Percentiles rank a stretch among this genome's conserved stretches.
These are phyloP conservation scores for Saprolegnia diclina DNA, from an alignment of 352 stramenopile genomes.

Conservation along the genomic window DNA sequence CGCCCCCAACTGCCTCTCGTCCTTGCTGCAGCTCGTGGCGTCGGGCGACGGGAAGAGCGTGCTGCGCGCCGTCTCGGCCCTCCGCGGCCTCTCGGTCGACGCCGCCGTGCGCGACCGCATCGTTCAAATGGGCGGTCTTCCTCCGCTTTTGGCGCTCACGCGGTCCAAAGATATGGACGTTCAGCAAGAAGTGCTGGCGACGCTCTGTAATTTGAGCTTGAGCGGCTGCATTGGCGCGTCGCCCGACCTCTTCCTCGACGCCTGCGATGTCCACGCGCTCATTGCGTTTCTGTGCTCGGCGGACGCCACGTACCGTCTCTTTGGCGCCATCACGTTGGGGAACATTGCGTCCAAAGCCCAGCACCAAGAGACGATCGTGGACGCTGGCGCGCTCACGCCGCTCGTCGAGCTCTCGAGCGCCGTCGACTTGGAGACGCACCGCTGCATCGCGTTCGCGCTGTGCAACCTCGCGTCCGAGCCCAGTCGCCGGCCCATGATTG, in stretches of 20 bases:
- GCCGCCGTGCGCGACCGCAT: constrained; percentile 82
- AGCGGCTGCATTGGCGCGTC: constrained; percentile 91
- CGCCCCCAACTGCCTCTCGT: constrained; percentile 40
- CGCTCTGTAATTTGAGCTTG: constrained; percentile 95
- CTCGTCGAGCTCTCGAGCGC: constrained; percentile 90
- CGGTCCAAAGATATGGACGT: constrained; percentile 92
- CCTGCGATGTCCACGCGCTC: constrained; percentile 86
- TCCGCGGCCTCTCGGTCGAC: constrained; percentile 90
- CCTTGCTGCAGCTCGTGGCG: constrained; percentile 47
- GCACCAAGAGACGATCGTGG: constrained; percentile 77
- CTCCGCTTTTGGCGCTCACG: constrained; percentile 83
- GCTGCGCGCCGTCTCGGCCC: constrained; percentile 82
- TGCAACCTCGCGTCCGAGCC: constrained; percentile 92
- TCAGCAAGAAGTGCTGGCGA: constrained; percentile 94
- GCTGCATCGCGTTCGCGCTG: constrained; percentile 94
- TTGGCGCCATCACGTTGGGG: constrained; percentile 93
- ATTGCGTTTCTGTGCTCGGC: constrained; percentile 93
- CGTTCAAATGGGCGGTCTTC: constrained; percentile 82
- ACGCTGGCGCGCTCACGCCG: constrained; percentile 81
- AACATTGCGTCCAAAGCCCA: constrained; percentile 86
- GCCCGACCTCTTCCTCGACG: constrained; percentile 83
- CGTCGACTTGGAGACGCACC: constrained; percentile 91
- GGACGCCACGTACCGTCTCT: constrained; percentile 92
- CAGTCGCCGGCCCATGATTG: constrained; percentile 82
- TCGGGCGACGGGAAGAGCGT: constrained; percentile 79